These are phyloP conservation scores for Microdochium nivale DNA, from an alignment of 2,329 filamentous ascomycete species.

Conservation along the genomic window DNA sequence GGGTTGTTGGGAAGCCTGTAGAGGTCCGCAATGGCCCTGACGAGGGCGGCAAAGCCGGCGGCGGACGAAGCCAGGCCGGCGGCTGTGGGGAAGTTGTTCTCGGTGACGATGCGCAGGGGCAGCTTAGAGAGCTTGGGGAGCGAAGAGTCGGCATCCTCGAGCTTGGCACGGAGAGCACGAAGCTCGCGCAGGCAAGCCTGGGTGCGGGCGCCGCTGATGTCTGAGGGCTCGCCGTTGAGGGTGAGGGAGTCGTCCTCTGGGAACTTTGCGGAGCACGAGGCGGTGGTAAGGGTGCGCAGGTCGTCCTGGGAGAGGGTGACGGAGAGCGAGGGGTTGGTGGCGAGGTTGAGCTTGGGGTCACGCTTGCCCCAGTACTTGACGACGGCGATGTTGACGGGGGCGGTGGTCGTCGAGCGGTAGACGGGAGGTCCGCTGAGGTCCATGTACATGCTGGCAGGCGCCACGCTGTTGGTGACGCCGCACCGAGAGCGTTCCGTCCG, in stretches of 20 bases:
- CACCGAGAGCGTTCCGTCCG: neutral
- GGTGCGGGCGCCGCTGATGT: conserved; percentile 82
- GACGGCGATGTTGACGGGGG: conserved; percentile 95
- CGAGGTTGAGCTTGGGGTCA: conserved; percentile 86
- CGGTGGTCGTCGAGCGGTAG: conserved; percentile 90
- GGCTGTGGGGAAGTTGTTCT: conserved; percentile 99
- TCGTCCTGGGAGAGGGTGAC: conserved; percentile 93
- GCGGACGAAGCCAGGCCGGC: conserved; percentile 75
- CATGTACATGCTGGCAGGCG: neutral
- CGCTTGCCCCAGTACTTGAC: conserved; percentile 99
- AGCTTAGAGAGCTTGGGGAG: conserved; percentile 75
- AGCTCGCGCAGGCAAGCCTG: conserved; percentile 90
- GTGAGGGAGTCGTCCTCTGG: conserved; percentile 59
- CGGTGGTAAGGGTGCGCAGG: conserved; percentile 91
- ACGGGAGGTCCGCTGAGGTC: conserved; percentile 28
- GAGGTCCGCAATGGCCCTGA: conserved; percentile 83
- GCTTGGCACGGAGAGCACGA: conserved; percentile 62
- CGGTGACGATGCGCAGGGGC: conserved; percentile 78
- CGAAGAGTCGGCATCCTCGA: conserved; percentile 64
- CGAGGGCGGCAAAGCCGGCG: conserved; percentile 60
- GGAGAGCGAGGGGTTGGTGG: conserved; percentile 94
- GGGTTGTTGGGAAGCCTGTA: conserved; percentile 78
- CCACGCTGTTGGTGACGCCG: neutral
- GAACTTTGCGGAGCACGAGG: conserved; percentile 75
- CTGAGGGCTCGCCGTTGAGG: conserved; percentile 75